These are phyloP conservation scores for Pichia gijzeniarum DNA, from an alignment of 805 yeast genomes.

Conservation along the genomic window DNA sequence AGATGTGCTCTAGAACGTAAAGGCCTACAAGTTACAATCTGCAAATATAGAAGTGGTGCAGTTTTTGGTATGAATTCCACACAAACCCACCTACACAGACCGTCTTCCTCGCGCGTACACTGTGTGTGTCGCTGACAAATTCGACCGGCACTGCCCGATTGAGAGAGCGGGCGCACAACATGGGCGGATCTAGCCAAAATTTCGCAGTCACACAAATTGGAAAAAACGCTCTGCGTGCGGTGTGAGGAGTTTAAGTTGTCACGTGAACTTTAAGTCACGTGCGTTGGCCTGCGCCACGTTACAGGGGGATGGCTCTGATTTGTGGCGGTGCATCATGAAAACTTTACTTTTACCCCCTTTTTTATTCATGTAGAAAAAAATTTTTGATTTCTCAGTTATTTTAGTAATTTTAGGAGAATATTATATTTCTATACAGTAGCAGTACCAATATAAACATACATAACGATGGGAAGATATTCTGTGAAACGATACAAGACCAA, in stretches of 20 bases:
- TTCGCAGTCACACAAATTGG: background rate
- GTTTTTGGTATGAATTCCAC: background rate
- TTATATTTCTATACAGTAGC: too few species aligned
- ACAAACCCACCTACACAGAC: background rate
- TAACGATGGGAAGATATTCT: constrained; percentile 91
- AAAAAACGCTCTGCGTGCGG: background rate
- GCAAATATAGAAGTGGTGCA: too few species aligned
- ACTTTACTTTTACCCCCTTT: background rate
- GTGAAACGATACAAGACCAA: constrained; percentile 85
- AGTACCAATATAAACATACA: too few species aligned
- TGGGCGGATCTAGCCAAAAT: too few species aligned
- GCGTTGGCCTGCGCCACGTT: background rate
- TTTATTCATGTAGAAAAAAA: too few species aligned
- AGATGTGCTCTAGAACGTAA: background rate
- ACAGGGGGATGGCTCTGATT: background rate
- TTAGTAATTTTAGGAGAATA: too few species aligned
- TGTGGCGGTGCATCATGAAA: background rate
- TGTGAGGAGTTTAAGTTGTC: background rate
- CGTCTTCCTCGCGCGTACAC: background rate
- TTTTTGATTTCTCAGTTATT: too few species aligned
- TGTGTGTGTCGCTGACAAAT: background rate
- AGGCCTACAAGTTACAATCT: background rate
- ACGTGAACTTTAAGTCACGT: background rate
- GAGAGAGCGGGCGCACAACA: too few species aligned
- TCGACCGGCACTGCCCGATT: background rate